phyloP scores from a whole-genome alignment of 441 rosid species.

The Brassica hybrid region DNA sequence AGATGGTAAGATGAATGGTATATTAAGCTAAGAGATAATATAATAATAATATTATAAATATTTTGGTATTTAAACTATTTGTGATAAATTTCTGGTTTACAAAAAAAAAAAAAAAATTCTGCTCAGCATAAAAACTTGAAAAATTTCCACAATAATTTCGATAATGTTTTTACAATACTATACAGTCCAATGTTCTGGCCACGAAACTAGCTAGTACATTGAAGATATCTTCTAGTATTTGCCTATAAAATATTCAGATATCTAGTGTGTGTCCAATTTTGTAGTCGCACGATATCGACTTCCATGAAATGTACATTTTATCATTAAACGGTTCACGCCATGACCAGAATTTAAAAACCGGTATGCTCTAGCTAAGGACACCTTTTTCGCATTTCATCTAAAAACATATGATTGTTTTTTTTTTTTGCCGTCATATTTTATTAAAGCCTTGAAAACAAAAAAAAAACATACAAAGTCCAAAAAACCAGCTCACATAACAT shows the following conservation, averaged over 20 bases:
- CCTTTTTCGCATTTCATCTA: not conserved
- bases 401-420: too few relatives aligned
- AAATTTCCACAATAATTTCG: not conserved
- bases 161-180: not conserved
- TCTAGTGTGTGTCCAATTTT: not conserved
- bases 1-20: too few relatives aligned
- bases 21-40: too few relatives aligned
- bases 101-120: not conserved
- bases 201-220: conserved; percentile 6
- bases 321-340: conserved; percentile 21
- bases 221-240: conserved; percentile 18
- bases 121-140: not conserved
- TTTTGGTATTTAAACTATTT: not conserved
- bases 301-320: conserved; percentile 22
- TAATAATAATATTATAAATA: too few relatives aligned
- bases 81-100: not conserved
- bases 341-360: conserved; percentile 28
- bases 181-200: conserved; percentile 1
- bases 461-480: too few relatives aligned
- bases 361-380: conserved; percentile 13
- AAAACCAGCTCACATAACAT: too few relatives aligned
- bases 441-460: too few relatives aligned
- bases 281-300: conserved; percentile 9
- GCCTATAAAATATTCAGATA: not conserved
- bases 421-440: too few relatives aligned